These are phyloP conservation scores for Euphorbia corollata DNA, from an alignment of 441 rosid species.

Conservation along the genomic window DNA sequence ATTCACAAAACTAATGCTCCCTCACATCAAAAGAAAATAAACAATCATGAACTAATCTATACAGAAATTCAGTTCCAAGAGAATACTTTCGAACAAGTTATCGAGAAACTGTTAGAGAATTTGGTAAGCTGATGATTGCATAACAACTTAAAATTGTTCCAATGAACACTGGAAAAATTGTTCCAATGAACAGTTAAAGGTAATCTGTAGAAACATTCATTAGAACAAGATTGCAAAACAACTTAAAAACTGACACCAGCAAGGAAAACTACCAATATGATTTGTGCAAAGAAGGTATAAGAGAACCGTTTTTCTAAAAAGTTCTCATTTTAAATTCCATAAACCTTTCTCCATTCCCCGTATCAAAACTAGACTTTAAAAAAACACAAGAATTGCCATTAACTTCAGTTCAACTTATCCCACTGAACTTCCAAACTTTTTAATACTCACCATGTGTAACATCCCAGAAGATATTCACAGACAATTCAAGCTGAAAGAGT, in stretches of 20 bases:
- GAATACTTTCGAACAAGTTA: neutral
- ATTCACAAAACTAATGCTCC: slow-evolving; percentile 34
- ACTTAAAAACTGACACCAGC: no score
- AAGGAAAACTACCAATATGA: no score
- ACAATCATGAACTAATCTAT: slow-evolving; percentile 9
- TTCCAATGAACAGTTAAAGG: no score
- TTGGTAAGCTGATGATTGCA: neutral
- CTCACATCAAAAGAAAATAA: slow-evolving; percentile 26
- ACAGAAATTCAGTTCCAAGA: neutral
- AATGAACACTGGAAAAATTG: neutral
- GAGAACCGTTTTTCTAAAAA: no score
- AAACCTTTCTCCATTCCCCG: neutral
- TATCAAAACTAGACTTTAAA: neutral
- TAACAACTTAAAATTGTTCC: neutral
- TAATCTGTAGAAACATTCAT: no score
- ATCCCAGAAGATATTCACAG: no score
- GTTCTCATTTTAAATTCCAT: neutral
- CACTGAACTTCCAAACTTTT: neutral
- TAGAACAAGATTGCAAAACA: no score
- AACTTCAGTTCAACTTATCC: neutral
- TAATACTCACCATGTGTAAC: neutral
- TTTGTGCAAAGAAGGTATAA: no score
- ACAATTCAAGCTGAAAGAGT: neutral
- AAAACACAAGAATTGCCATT: neutral
- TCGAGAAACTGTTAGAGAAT: neutral